Evolutionary conservation across 331 rosid species (phyloP), one percentile per base, ranked within the genome.

Genomic region (Phaseolus coccineus): DNA sequence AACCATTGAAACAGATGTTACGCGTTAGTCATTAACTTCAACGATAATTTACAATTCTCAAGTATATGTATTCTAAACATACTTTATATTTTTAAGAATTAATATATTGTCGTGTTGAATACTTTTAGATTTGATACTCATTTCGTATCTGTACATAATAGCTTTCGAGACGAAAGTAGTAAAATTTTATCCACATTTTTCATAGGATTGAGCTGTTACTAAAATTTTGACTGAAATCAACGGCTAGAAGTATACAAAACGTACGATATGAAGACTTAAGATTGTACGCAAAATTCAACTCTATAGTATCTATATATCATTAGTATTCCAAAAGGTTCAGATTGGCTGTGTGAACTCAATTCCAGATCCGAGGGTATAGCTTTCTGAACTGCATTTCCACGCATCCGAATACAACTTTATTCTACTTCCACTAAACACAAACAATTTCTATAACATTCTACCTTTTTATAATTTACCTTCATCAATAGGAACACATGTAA

Each of bases 401-500:
- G 37, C 31, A n/a, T 69, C 48, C 31, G 58, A 81, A 61, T 24
- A 81, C 65, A 77, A 51, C n/a, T 72, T 81, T 73, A 85, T 81
- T 81, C 68, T 71, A 80, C 71, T 68, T 52, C 59, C 47, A 0
- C 58, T 63, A 44, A 55, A 15, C 59, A 46, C 27, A 27, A 25
- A 61, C 61, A 53, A 76, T 67, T 27, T 63, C 67, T 64, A 42
- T 44, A 52, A 40, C 71, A 71, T 64, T 77, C 74, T 81, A 68
- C 13, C 2, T 15, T 63, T 80, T 8, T 11, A 57, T 28, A 33
- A 63, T 42, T 19, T 46, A 35, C 55, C 69, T 28, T 66, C 19
- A n/a, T 67, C 12, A 0, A 47, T 37, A 22, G 19, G 80, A 30
- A 24, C 13, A 39, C 11, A 25, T 35, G 8, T 9, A 30, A 59